These are phyloP conservation scores for Vitis hybrid DNA, from an alignment of 177 flowering plant species.

Conservation along the genomic window DNA sequence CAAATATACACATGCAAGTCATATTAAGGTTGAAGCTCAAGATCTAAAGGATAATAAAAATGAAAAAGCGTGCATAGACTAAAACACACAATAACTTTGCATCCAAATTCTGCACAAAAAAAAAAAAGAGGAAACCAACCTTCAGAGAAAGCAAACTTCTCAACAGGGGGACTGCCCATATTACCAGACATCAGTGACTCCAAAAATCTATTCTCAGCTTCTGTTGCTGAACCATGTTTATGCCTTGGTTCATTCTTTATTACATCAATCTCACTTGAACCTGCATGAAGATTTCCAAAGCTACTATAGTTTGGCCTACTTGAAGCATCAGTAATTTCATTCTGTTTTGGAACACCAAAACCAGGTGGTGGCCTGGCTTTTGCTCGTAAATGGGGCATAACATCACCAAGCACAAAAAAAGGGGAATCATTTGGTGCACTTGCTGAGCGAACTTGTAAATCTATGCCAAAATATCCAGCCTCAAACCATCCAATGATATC, in stretches of 20 bases:
- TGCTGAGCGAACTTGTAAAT: slow-evolving; percentile 74
- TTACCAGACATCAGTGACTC: slow-evolving; percentile 91
- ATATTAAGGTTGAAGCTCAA: neutral
- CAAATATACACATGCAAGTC: neutral
- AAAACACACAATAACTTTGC: neutral
- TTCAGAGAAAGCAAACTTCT: slow-evolving; percentile 48
- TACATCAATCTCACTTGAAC: slow-evolving; percentile 49
- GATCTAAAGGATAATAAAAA: neutral
- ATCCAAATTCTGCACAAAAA: neutral
- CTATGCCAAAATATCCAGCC: slow-evolving; percentile 92
- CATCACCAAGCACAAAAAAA: slow-evolving; percentile 84
- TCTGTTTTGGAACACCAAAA: slow-evolving; percentile 61
- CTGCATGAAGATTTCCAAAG: slow-evolving; percentile 43
- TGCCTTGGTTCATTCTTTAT: slow-evolving; percentile 49
- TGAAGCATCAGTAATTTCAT: slow-evolving; percentile 51
- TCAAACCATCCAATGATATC: slow-evolving; percentile 98
- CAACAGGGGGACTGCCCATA: slow-evolving; percentile 38
- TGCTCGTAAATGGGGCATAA: slow-evolving; percentile 90
- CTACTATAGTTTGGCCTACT: slow-evolving; percentile 36
- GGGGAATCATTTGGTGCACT: slow-evolving; percentile 69
- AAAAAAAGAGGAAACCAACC: slow-evolving; percentile 39
- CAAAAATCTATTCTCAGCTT: slow-evolving; percentile 83
- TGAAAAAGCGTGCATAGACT: neutral
- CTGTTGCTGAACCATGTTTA: slow-evolving; percentile 49
- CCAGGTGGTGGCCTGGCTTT: slow-evolving; percentile 98